Evolutionary conservation across 768 basidiomycete species (phyloP), one percentile per base, ranked within the genome.

Genomic region (Auricularia heimuer): DNA sequence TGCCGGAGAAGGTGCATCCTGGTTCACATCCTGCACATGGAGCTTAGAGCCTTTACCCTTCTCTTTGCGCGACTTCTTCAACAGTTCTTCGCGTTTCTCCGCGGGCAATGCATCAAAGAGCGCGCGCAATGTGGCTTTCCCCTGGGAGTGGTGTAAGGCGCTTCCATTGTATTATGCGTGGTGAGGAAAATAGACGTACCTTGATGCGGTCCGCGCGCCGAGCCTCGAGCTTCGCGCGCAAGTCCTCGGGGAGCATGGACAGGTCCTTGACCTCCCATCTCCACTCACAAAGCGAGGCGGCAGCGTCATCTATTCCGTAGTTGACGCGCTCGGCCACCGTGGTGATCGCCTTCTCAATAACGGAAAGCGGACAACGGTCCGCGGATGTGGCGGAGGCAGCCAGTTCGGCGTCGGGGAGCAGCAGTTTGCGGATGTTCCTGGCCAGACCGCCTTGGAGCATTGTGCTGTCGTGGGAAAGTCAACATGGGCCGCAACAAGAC

Each of bases 241-340:
- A 80, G 70, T 82, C 84, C 71, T 83, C 86, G 0, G 90, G 89
- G 37, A 94, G 73, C 83, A 87, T 88, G 64, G 83, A 79, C 65
- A 79, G 69, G 2, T 83, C 80, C 69, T 83, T 84, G 11, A 90
- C 86, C 73, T 96, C 94, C 94, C 93, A 96, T 62, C 90, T 79
- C 92, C 91, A 95, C 24, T 89, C 77, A 67, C 83, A 86, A 39
- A 90, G 75, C n/a, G 82, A 76, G 6, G 86, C 83, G 14, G 88
- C 86, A n/a, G 58, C 54, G 63, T 77, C 76, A 63, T 90, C 85
- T 4, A 94, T 74, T 1, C 94, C 94, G 70, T 95, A 95, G 73
- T 96, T 94, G 34, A 81, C 83, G 16, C 94, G 86, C 35, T 73
- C 77, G 64, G 91, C 83, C 11, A 88, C 73, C 2, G 76, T 69